Base-by-base conservation (phyloP, 768 basidiomycete genomes). In the Tulasnella sp. region DNA sequence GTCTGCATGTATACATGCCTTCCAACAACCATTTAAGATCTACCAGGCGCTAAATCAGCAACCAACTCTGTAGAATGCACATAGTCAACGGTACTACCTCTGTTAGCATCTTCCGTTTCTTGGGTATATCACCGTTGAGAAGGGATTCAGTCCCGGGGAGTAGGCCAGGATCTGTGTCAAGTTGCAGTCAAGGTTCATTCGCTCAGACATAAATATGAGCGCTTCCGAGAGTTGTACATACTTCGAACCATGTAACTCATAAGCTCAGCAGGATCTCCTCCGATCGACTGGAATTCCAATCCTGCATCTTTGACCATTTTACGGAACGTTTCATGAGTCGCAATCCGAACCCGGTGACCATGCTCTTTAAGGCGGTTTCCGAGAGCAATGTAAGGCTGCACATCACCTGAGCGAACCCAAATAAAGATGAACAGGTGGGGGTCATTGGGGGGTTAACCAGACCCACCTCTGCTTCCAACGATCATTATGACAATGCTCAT, bases 221-320 rank as follows among this genome's bases (percentile, higher is more conserved):
- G 48, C 35, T 3, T 37, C 15, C 35, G 46, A 23, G 51, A 18
- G 46, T 13, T 13, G 18, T 37, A 81, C 87, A 80, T 79, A 90
- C 90, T 91, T 82, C 89, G 89, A 70, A 91, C 91, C 91, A 91
- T 91, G 80, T 90, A 91, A 70, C 89, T 89, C 90, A 91, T 91
- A 15, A 91, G 83, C 75, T 90, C 89, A 73, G 88, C 87, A 0
- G 90, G 91, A 82, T 90, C 86, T 1, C 90, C 91, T 13, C 91
- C 90, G 42, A 90, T 88, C 74, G 86, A 85, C 81, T 87, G 90
- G 82, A 89, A 91, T 78, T 91, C 90, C 6, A 91, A 83, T 0
- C 87, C 87, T 18, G 85, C 83, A 0, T 87, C 86, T 5, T 81
- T 82, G 23, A 91, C 88, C 80, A 91, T 90, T 7, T 85, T 82